phyloP scores from a whole-genome alignment of 2,329 filamentous ascomycete species.

The Emydomyces testavorans region DNA sequence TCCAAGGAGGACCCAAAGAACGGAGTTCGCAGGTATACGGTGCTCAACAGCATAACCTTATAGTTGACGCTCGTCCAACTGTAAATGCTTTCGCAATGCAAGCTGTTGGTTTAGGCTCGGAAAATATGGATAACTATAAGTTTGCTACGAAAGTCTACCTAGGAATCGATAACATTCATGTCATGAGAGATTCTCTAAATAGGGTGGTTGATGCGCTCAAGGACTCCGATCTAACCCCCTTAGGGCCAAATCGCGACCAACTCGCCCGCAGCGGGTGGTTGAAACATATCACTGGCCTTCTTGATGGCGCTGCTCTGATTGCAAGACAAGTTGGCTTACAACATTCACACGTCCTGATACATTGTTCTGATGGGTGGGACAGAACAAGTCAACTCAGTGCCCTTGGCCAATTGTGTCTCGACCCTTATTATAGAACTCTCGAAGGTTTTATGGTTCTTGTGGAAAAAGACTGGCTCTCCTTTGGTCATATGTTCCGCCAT shows the following conservation, averaged over 20 bases:
- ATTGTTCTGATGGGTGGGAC: conserved; percentile 98
- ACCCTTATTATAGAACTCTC: conserved; percentile 88
- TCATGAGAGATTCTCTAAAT: conserved; percentile 84
- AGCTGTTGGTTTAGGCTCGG: conserved; percentile 80
- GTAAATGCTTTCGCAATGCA: conserved; percentile 94
- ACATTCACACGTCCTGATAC: conserved; percentile 89
- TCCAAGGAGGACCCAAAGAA: conserved; percentile 48
- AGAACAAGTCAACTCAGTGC: conserved; percentile 90
- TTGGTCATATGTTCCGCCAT: conserved; percentile 94
- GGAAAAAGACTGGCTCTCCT: conserved; percentile 96
- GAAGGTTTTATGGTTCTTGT: conserved; percentile 89
- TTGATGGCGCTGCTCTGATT: conserved; percentile 76
- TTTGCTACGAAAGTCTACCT: conserved; percentile 85
- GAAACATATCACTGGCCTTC: conserved; percentile 70
- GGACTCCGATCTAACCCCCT: conserved; percentile 74
- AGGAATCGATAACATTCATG: conserved; percentile 95
- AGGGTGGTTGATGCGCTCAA: conserved; percentile 83
- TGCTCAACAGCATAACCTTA: conserved; percentile 84
- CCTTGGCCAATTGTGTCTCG: conserved; percentile 80
- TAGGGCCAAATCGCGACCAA: conserved; percentile 70
- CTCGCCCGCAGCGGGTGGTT: conserved; percentile 81
- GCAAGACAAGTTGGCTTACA: conserved; percentile 79
- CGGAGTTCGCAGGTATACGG: conserved; percentile 65
- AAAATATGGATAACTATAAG: conserved; percentile 96
- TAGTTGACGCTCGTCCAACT: conserved; percentile 87